These are phyloP conservation scores for Lipomyces mesembrius DNA, from an alignment of 805 yeast species.

Conservation along the genomic window DNA sequence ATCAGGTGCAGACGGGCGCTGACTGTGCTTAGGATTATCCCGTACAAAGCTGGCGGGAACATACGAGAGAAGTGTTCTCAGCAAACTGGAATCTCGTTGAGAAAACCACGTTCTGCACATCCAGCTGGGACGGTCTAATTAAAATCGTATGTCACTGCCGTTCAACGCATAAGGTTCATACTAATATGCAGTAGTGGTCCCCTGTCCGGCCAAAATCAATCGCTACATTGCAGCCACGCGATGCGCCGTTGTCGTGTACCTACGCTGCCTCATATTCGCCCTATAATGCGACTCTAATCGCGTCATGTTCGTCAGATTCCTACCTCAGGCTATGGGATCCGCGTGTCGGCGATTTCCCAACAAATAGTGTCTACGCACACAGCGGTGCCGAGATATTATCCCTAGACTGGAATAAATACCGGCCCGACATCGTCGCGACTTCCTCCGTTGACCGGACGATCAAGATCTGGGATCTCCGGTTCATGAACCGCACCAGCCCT, in stretches of 20 bases:
- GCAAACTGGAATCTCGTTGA: constrained; percentile 75
- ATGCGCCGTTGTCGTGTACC: constrained; percentile 37
- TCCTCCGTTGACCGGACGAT: constrained; percentile 90
- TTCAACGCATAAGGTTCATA: not conserved
- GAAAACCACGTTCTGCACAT: constrained; percentile 68
- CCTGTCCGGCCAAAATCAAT: constrained; percentile 64
- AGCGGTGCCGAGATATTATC: constrained; percentile 78
- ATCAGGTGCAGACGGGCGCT: not conserved
- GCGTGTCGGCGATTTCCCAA: constrained; percentile 65
- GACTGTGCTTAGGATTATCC: constrained; percentile 59
- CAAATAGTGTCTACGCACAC: constrained; percentile 68
- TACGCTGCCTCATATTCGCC: constrained; percentile 52
- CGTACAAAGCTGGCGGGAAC: constrained; percentile 75
- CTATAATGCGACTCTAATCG: constrained; percentile 70
- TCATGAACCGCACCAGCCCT: constrained; percentile 43
- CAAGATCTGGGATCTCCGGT: constrained; percentile 86
- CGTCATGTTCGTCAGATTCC: constrained; percentile 76
- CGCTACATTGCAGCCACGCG: constrained; percentile 53
- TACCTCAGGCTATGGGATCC: constrained; percentile 81
- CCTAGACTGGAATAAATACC: constrained; percentile 90
- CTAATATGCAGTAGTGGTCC: constrained; percentile 54
- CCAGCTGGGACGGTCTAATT: constrained; percentile 92
- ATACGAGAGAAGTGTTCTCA: constrained; percentile 72
- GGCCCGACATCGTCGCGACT: constrained; percentile 76
- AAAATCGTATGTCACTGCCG: constrained; percentile 51